These are phyloP conservation scores for Backusella circina DNA, from an alignment of 192 early-diverging fungal species.

Conservation along the genomic window DNA sequence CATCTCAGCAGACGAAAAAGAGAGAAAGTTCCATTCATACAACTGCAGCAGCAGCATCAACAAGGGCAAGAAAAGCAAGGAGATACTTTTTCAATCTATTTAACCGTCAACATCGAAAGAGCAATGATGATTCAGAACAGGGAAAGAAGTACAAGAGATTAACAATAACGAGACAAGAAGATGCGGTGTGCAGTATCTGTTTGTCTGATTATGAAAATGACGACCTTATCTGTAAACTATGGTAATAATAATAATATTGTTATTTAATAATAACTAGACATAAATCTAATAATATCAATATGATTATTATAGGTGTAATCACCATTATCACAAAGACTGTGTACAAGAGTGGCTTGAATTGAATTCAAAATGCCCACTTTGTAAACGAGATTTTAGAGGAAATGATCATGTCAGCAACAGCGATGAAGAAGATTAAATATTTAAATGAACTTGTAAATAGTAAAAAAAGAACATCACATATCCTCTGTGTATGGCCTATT, in stretches of 20 bases:
- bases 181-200: conserved; percentile 71
- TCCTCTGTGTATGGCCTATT: neutral
- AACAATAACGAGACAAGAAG: neutral
- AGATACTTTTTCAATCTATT: neutral
- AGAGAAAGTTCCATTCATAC: neutral
- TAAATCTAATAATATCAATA: neutral
- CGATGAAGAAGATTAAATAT: neutral
- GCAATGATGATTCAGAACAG: neutral
- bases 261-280: neutral
- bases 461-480: neutral
- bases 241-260: conserved; percentile 29
- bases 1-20: neutral
- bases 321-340: conserved; percentile 81
- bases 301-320: conserved; percentile 42
- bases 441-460: neutral
- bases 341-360: conserved; percentile 79
- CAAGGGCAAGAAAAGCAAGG: neutral
- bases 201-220: conserved; percentile 72
- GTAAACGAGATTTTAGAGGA: conserved; percentile 56
- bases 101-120: neutral
- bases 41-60: neutral
- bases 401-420: conserved; percentile 10
- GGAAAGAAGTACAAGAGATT: neutral
- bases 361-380: conserved; percentile 74
- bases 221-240: conserved; percentile 68